Evolutionary conservation across 495 filamentous ascomycete species (phyloP), one percentile per base, ranked within the genome.

Genomic region (Penicilliopsis zonata): DNA sequence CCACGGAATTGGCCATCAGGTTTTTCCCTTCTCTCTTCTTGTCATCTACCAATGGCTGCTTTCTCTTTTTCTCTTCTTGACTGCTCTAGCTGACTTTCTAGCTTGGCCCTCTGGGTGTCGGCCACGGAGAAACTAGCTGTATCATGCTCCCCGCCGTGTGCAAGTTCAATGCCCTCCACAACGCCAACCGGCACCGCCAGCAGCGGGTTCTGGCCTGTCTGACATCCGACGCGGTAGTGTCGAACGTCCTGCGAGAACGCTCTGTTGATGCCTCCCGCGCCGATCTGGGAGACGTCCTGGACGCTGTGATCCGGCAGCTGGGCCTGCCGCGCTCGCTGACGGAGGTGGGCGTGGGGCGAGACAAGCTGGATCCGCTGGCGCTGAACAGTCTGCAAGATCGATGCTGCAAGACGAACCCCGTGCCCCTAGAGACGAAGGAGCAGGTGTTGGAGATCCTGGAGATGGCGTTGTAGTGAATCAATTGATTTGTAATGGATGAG

Each of bases 1-100:
- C 35, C 76, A 81, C 50, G 77, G 67, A 1, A 80, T 80, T 44
- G 76, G 77, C 7, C 75, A 79, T 48, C 76, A 80, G 48, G 58
- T 59, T 47, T 37, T 31, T 37, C 1, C 5, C 18, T 17, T 17
- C n/a, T 15, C 18, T n/a, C 17, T 28, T 23, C 5, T 13, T n/a
- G n/a, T 10, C 7, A 4, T 33, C 31, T 27, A 9, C 13, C 14
- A 5, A 14, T 10, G 19, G 31, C 12, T 32, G 7, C n/a, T 9
- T 15, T 25, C 9, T 13, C 28, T 31, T 36, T 9, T 13, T 14
- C 13, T 17, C 16, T 7, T 24, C 25, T 34, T n/a, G 16, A 1
- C 16, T 20, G 24, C 12, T 28, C 3, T 29, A 2, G 17, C 12
- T 23, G 5, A 31, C 24, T 9, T 21, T 5, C 14, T 20, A 30